phyloP scores from a whole-genome alignment of 768 basidiomycete species.

The Russula compacta region DNA sequence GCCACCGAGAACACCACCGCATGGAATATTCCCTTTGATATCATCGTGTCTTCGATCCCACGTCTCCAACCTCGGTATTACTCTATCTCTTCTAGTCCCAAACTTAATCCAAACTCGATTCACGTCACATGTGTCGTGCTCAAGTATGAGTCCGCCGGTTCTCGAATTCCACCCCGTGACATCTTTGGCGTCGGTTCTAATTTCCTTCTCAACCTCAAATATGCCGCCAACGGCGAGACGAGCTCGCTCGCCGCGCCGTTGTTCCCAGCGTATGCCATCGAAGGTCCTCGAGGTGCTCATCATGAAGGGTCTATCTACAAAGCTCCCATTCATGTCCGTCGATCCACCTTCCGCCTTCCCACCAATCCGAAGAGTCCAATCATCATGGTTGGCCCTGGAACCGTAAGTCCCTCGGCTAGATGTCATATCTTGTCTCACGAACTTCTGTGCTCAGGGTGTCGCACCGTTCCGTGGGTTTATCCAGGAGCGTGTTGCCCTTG shows the following conservation, averaged over 20 bases:
- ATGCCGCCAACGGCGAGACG: conserved; percentile 53
- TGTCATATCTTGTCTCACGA: conserved; percentile 4
- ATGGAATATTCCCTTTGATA: conserved; percentile 95
- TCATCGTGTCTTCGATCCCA: conserved; percentile 86
- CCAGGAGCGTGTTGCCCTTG: conserved; percentile 94
- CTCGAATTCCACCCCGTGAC: conserved; percentile 49
- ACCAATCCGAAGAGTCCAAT: conserved; percentile 98
- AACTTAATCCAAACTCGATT: conserved; percentile 78
- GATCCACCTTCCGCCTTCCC: conserved; percentile 94
- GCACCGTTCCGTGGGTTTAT: conserved; percentile 99
- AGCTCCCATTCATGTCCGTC: conserved; percentile 87
- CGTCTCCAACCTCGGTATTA: conserved; percentile 97
- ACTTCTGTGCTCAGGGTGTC: conserved; percentile 58
- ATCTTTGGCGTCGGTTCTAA: conserved; percentile 91
- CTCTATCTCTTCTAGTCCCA: conserved; percentile 97
- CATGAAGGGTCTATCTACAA: conserved; percentile 62
- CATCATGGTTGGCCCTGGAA: conserved; percentile 98
- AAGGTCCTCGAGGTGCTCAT: conserved; percentile 86
- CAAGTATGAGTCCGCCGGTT: conserved; percentile 70
- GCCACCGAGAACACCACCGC: conserved; percentile 66
- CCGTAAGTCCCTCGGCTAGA: conserved; percentile 45
- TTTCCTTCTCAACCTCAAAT: conserved; percentile 89
- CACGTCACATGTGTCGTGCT: conserved; percentile 95
- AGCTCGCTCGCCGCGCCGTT: conserved; percentile 35
- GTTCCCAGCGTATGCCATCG: conserved; percentile 72